Conservation (phyloP, 2,329 filamentous ascomycete genomes). For the Aureobasidium uvarum region DNA sequence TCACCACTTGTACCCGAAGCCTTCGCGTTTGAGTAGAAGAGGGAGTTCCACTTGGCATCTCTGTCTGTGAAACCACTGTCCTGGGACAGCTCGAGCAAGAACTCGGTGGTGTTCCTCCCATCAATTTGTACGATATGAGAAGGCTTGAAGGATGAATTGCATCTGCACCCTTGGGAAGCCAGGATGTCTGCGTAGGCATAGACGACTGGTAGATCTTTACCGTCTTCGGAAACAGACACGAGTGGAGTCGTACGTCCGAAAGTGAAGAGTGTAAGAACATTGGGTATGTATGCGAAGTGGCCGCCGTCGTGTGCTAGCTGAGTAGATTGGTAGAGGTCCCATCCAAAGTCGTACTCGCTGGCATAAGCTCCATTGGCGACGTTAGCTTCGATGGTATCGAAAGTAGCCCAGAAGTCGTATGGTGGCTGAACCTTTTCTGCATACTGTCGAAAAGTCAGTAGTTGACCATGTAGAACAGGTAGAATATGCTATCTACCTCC, state of each 20-base stretch:
- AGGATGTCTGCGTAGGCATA: constrained; percentile 54
- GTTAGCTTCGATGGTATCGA: constrained; percentile 43
- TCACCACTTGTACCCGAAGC: constrained; percentile 44
- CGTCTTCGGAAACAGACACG: constrained; percentile 61
- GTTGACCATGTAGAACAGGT: neutral
- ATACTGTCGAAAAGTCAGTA: constrained; percentile 35
- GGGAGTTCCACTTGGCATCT: constrained; percentile 57
- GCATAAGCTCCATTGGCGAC: constrained; percentile 40
- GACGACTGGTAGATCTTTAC: constrained; percentile 57
- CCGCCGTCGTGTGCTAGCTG: constrained; percentile 63
- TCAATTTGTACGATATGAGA: constrained; percentile 56
- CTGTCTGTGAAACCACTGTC: constrained; percentile 24
- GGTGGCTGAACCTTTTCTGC: constrained; percentile 46
- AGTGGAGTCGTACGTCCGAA: constrained; percentile 52
- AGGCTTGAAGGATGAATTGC: constrained; percentile 45
- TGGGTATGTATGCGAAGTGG: constrained; percentile 59
- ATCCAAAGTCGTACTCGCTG: constrained; percentile 49
- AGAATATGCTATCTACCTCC: constrained; percentile 32
- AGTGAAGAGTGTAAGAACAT: constrained; percentile 53
- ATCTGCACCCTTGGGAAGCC: constrained; percentile 43
- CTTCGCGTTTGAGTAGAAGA: constrained; percentile 49
- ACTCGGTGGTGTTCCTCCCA: neutral
- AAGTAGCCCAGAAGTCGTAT: constrained; percentile 44
- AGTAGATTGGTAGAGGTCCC: constrained; percentile 55
- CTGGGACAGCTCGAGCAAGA: neutral